These are phyloP conservation scores for Blastomyces parvus DNA, from an alignment of 2,329 filamentous ascomycete genomes.

Conservation along the genomic window DNA sequence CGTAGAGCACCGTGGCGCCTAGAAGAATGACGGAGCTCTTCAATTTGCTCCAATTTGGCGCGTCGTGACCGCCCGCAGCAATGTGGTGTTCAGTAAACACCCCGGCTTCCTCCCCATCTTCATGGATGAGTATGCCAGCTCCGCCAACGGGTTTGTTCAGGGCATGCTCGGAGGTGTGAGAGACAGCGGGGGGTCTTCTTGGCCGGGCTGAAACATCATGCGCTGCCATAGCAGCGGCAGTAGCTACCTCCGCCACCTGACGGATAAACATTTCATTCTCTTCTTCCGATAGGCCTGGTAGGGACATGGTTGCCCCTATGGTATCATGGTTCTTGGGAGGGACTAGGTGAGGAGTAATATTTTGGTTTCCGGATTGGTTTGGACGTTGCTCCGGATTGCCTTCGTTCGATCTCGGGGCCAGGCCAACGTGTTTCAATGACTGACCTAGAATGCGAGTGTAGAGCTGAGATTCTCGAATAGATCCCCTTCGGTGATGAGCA, in stretches of 20 bases:
- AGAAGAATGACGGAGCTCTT: slow-evolving; percentile 88
- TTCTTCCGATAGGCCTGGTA: slow-evolving; percentile 64
- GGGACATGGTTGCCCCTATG: slow-evolving; percentile 22
- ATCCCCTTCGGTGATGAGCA: slow-evolving; percentile 46
- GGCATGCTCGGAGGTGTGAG: slow-evolving; percentile 25
- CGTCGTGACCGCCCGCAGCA: slow-evolving; percentile 70
- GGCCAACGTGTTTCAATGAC: slow-evolving; percentile 72
- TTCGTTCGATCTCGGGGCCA: slow-evolving; percentile 37
- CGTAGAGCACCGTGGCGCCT: slow-evolving; percentile 81
- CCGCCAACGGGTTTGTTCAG: slow-evolving; percentile 31
- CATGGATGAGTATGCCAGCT: slow-evolving; percentile 36
- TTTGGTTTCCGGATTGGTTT: slow-evolving; percentile 53
- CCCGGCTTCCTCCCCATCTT: slow-evolving; percentile 35
- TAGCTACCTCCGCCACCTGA: slow-evolving; percentile 87
- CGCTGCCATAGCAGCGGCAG: slow-evolving; percentile 77
- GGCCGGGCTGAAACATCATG: slow-evolving; percentile 56
- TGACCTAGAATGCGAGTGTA: slow-evolving; percentile 92
- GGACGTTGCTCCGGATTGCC: slow-evolving; percentile 39
- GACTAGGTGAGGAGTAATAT: slow-evolving; percentile 58
- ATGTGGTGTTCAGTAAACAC: slow-evolving; percentile 31
- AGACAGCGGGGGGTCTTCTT: slow-evolving; percentile 40
- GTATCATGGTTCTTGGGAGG: slow-evolving; percentile 54
- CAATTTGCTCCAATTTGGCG: slow-evolving; percentile 91
- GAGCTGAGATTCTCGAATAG: slow-evolving; percentile 77
- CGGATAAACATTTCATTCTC: slow-evolving; percentile 74